phyloP scores from a whole-genome alignment of 192 early-diverging fungal genomes.

The Coemansia sp. region DNA sequence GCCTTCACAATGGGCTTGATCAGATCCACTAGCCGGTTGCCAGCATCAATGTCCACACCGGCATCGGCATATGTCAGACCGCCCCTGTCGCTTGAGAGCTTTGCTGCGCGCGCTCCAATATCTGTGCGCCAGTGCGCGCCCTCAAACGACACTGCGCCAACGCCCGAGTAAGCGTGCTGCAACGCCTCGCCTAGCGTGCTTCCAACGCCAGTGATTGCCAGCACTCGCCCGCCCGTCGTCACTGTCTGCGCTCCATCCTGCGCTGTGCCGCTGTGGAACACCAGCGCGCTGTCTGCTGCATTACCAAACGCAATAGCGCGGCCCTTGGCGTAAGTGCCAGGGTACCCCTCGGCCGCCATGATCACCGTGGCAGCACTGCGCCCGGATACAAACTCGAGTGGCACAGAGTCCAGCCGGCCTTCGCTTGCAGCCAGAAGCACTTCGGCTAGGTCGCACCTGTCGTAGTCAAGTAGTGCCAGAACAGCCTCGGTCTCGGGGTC shows the following conservation, averaged over 20 bases:
- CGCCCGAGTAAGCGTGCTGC: conserved; percentile 68
- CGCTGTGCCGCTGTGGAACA: conserved; percentile 95
- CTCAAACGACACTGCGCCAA: conserved; percentile 75
- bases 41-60: conserved; percentile 95
- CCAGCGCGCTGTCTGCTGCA: conserved; percentile 46
- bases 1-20: conserved; percentile 95
- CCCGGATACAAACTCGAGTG: conserved; percentile 66
- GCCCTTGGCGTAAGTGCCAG: conserved; percentile 82
- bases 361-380: conserved; percentile 87
- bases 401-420: conserved; percentile 86
- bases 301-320: conserved; percentile 65
- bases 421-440: conserved; percentile 85
- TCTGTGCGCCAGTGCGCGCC: conserved; percentile 87
- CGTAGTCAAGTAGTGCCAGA: conserved; percentile 78
- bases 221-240: conserved; percentile 92
- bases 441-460: conserved; percentile 80
- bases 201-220: conserved; percentile 86
- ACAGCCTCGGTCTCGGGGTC: conserved; percentile 98
- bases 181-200: conserved; percentile 75
- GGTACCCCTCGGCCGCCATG: conserved; percentile 90
- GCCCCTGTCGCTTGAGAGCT: conserved; percentile 20
- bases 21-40: conserved; percentile 90
- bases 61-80: conserved; percentile 92
- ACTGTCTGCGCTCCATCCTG: conserved; percentile 58
- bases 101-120: conserved; percentile 63